Evolutionary conservation across 1,284 basidiomycete genomes (phyloP).

Genomic region (Naganishia liquefaciens): DNA sequence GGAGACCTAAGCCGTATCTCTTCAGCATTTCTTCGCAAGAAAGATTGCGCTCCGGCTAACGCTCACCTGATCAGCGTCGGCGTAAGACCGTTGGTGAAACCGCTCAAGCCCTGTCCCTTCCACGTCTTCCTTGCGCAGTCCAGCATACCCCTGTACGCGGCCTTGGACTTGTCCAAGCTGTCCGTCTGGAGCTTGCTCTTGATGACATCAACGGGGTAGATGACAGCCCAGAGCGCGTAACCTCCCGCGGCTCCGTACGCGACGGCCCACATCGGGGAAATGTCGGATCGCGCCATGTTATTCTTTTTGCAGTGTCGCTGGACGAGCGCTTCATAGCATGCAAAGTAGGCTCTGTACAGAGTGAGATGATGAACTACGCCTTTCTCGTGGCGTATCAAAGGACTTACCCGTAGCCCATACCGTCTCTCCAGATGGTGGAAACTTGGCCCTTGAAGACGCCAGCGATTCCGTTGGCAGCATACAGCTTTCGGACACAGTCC

Average conservation of each 20-base stretch:
- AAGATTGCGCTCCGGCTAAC: neutral
- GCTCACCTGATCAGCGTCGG: constrained; percentile 79
- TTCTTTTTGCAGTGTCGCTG: constrained; percentile 75
- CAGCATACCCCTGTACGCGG: constrained; percentile 76
- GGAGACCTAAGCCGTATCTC: constrained; percentile 8
- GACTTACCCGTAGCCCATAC: constrained; percentile 69
- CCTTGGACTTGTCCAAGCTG: constrained; percentile 69
- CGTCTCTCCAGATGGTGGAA: constrained; percentile 86
- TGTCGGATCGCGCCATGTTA: constrained; percentile 70
- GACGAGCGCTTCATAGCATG: constrained; percentile 89
- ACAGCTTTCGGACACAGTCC: constrained; percentile 82
- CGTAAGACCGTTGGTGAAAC: constrained; percentile 83
- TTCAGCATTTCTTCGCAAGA: neutral
- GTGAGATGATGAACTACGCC: no score
- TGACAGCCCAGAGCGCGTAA: constrained; percentile 52
- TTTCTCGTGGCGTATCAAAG: neutral
- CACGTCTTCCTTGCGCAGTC: constrained; percentile 82
- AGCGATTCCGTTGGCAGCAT: constrained; percentile 68
- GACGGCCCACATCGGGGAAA: constrained; percentile 73
- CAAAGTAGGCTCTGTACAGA: constrained; percentile 68
- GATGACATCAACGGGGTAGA: constrained; percentile 68
- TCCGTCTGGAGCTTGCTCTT: constrained; percentile 96
- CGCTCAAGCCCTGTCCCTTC: constrained; percentile 74
- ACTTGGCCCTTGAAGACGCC: constrained; percentile 91
- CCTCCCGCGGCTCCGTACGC: constrained; percentile 81